phyloP scores from a whole-genome alignment of 441 rosid species.

The Erodium texanum region DNA sequence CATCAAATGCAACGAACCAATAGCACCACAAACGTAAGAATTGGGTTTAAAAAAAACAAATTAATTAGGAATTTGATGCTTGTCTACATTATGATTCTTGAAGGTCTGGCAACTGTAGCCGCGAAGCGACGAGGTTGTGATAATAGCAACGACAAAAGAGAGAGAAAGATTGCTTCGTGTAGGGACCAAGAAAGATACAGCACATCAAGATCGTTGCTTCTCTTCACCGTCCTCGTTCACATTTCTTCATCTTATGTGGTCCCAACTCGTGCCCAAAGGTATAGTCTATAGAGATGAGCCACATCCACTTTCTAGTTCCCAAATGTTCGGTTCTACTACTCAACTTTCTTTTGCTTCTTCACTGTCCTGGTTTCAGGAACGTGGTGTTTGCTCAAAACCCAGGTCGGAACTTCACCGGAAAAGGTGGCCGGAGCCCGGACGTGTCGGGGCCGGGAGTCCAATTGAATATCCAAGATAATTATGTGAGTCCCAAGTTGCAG shows the following conservation, averaged over 20 bases:
- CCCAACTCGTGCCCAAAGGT: background rate
- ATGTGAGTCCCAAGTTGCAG: background rate
- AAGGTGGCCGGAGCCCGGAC: background rate
- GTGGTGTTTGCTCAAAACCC: background rate
- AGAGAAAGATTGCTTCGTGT: conserved; percentile 1
- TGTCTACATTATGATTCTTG: background rate
- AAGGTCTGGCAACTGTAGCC: background rate
- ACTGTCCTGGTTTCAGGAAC: no score
- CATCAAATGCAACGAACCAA: no score
- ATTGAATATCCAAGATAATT: background rate
- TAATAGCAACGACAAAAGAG: background rate
- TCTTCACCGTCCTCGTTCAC: background rate
- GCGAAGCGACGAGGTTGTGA: background rate
- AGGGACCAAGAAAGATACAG: background rate
- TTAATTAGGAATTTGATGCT: background rate
- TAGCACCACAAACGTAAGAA: no score
- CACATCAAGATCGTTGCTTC: background rate
- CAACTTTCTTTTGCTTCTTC: background rate
- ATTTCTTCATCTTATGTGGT: background rate
- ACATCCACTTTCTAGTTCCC: background rate
- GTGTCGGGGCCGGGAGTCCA: background rate
- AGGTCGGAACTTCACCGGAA: background rate
- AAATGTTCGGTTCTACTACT: background rate
- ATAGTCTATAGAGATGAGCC: no score
- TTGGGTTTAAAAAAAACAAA: no score